phyloP scores from a whole-genome alignment of 2,329 filamentous ascomycete species.

The Xylariaceae sp. region DNA sequence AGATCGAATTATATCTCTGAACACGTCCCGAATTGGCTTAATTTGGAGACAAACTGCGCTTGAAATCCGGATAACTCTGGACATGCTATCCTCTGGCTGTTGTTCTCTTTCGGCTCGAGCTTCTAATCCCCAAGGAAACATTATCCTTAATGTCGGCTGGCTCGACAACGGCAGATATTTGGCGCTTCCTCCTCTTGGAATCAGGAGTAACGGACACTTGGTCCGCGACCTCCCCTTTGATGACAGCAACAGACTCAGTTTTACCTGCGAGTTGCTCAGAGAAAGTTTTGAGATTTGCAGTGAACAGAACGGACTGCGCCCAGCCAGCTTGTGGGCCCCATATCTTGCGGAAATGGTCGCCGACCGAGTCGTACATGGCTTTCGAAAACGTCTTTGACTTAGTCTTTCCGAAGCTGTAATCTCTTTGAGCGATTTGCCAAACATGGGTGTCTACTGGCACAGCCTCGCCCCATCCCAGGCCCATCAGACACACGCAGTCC shows the following conservation, averaged over 20 bases:
- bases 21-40: too few relatives aligned
- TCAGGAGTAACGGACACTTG: slow-evolving; percentile 10
- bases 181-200: slow-evolving; percentile 19
- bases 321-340: slow-evolving; percentile 96
- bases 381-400: slow-evolving; percentile 86
- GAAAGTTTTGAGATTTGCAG: slow-evolving; percentile 84
- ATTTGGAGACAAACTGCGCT: not conserved
- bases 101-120: slow-evolving; percentile 17
- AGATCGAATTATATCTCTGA: too few relatives aligned
- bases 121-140: slow-evolving; percentile 5
- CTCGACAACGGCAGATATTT: slow-evolving; percentile 12
- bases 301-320: slow-evolving; percentile 96
- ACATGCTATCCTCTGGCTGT: slow-evolving; percentile 13
- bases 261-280: slow-evolving; percentile 57
- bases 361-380: slow-evolving; percentile 82
- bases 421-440: slow-evolving; percentile 95
- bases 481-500: slow-evolving; percentile 96
- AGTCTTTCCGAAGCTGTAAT: slow-evolving; percentile 85
- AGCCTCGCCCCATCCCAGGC: slow-evolving; percentile 89
- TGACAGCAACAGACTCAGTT: slow-evolving; percentile 17
- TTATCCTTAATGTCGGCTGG: slow-evolving; percentile 20
- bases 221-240: slow-evolving; percentile 29
- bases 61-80: not conserved
- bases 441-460: slow-evolving; percentile 98
- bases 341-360: slow-evolving; percentile 79